phyloP scores from a whole-genome alignment of 257 asterid genomes.

The Jaltomata sinuosa region DNA sequence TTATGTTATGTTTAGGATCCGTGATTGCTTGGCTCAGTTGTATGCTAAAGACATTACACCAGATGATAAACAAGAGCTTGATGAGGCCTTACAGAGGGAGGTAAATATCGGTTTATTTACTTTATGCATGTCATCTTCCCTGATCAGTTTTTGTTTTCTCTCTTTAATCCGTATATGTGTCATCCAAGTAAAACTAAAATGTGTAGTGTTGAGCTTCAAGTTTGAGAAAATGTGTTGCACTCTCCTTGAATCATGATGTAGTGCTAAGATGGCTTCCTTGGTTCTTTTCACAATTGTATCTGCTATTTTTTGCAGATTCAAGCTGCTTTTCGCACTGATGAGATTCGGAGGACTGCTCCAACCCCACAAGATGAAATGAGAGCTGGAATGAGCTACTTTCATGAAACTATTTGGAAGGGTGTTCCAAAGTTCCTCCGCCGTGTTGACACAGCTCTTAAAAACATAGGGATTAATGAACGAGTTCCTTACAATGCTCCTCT shows the following conservation, averaged over 20 bases:
- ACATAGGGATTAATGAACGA: slow-evolving; percentile 38
- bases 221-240: background rate
- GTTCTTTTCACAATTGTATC: background rate
- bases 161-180: background rate
- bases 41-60: slow-evolving; percentile 42
- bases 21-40: slow-evolving; percentile 42
- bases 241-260: background rate
- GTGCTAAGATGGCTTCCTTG: background rate
- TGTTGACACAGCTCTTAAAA: slow-evolving; percentile 41
- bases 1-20: slow-evolving; percentile 18
- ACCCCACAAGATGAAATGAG: slow-evolving; percentile 56
- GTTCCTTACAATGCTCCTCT: slow-evolving; percentile 49
- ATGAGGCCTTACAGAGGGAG: slow-evolving; percentile 50
- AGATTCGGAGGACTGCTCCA: slow-evolving; percentile 44
- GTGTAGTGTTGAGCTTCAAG: background rate
- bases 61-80: slow-evolving; percentile 44
- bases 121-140: background rate
- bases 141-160: background rate
- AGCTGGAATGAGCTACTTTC: slow-evolving; percentile 55
- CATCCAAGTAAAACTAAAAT: background rate
- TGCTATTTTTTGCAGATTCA: slow-evolving; percentile 21
- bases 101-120: slow-evolving; percentile 10
- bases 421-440: slow-evolving; percentile 45
- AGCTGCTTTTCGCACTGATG: slow-evolving; percentile 53
- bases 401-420: slow-evolving; percentile 48